Base-by-base conservation (phyloP, 169 alveolate species). In the Besnoitia besnoiti region DNA sequence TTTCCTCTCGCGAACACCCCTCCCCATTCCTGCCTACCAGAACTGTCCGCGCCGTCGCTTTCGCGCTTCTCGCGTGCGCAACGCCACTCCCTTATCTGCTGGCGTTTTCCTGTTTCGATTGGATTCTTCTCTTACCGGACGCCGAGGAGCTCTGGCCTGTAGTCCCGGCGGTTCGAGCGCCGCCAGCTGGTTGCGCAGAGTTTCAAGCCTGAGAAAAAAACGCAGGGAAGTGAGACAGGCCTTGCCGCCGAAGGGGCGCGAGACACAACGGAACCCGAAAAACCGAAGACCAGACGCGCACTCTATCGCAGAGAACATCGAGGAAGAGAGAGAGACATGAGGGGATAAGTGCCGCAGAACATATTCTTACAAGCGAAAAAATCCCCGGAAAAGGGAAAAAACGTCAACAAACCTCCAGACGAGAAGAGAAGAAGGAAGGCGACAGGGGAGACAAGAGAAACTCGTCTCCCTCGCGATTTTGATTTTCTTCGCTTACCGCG, bases 81-180 rank as follows among this genome's bases (percentile, higher is more conserved):
- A n/a, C n/a, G n/a, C n/a, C n/a, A n/a, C 30, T n/a, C n/a, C 12
- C 24, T 55, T 49, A 49, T 49, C 24, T 49, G 5, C 55, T 49
- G 5, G 55, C 14, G 24, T 49, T 49, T 49, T 49, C 55, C 55
- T 8, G 24, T 49, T 49, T 14, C 55, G 33, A 14, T 14, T 16
- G 87, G 44, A 42, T 7, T 4, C 30, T 33, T 0, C 42, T 30
- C 85, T 0, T 42, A 85, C 94, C 44, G 42, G 37, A 93, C 88
- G 5, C 93, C 93, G 51, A 85, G 51, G 35, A 93, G 77, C 49
- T 93, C 95, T 0, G 95, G 95, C 1, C 94, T 90, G 55, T 85
- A 93, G 46, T 84, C 92, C 35, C 95, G 42, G 8, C 94, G 91
- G 30, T 87, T 93, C 89, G 61, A 24, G 8, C 82, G 73, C 21